Base-by-base conservation (phyloP, 148 eudicot species). In the Vaccinium corymbosum region DNA sequence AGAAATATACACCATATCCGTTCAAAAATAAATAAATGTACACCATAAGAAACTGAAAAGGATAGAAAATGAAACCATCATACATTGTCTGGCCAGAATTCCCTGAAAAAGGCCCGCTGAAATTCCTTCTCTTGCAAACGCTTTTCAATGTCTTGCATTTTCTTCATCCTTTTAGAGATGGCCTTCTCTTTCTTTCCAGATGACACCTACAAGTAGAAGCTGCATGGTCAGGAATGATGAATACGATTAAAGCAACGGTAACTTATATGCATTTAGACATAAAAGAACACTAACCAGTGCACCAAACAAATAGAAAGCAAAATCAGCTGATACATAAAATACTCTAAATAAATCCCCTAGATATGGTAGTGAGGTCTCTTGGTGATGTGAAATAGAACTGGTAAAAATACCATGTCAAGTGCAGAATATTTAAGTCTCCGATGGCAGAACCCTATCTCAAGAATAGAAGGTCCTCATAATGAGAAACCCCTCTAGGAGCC, bases 11-110 rank as follows among this genome's bases (percentile, higher is more conserved):
- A 64, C 61, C 8, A 15, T 13, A 51, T 42, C 46, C 6, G 6
- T 42, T 42, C 46, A 42, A 42, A 42, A 42, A 42, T 32, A 42
- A 42, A 42, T 42, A 32, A 22, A 46, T 15, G 22, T 2, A 46
- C n/a, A 64, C 61, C 8, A 15, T 13, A 51, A 53, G 12, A 52
- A 49, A 42, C 68, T 10, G 27, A 75, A 42, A 53, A 2, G 29
- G 57, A 46, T 4, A 10, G 6, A 79, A 1, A 32, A 25, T 52
- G 53, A 66, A 81, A 53, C 38, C 16, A 81, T 92, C 92, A 95
- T 82, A 95, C 97, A 84, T 95, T 95, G 19, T 95, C 98, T 7
- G 98, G 98, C 98, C 98, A 95, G 85, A 95, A 95, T 83, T 90
- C 94, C 86, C 98, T 91, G 87, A 92, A 94, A 86, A 94, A 94